Base-by-base conservation (phyloP, 164 flowering plant genomes). In the Berberis vulgaris region DNA sequence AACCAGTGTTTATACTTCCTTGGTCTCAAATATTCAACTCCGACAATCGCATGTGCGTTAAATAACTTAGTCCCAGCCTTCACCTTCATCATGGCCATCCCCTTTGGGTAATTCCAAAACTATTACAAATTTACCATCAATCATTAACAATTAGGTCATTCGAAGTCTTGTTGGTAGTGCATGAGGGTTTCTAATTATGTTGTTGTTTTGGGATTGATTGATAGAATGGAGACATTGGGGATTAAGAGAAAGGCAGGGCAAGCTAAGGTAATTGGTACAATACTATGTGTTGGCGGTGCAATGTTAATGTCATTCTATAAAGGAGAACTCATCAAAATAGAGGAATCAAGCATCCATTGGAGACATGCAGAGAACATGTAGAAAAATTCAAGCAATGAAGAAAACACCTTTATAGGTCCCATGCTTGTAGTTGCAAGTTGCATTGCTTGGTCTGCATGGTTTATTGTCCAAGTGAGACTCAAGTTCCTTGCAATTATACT, bases 231-330 rank as follows among this genome's bases (percentile, higher is more conserved):
- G 72, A 74, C 72, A 2, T 69, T 83, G 10, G 78, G 82, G 39
- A 63, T 89, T 5, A 86, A 62, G 81, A 82, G 57, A 41, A 65
- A 8, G 44, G 45, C 78, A 49, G 96, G 89, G 55, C 80, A 77
- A 54, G 96, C 93, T 0, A 92, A 92, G 76, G 72, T 89, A 38
- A 0, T 75, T 7, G 97, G 97, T n/a, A 92, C 98, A 39, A 12
- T 74, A 10, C 41, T 86, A 3, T 87, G 95, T 54, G 87, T 91
- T 3, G 87, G 88, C 4, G 99, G 96, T 44, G 97, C 99, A 2
- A 83, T 94, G 88, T 44, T 94, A 9, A 67, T 91, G 75, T 85
- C 97, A 43, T 86, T 94, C 62, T 94, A 87, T 84, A 83, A 85
- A 58, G 96, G 99, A 8, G 60, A 61, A 4, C 49, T 39, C 1